Evolutionary conservation across 2,329 filamentous ascomycete species (phyloP).

Genomic region (Aureobasidium sp.): DNA sequence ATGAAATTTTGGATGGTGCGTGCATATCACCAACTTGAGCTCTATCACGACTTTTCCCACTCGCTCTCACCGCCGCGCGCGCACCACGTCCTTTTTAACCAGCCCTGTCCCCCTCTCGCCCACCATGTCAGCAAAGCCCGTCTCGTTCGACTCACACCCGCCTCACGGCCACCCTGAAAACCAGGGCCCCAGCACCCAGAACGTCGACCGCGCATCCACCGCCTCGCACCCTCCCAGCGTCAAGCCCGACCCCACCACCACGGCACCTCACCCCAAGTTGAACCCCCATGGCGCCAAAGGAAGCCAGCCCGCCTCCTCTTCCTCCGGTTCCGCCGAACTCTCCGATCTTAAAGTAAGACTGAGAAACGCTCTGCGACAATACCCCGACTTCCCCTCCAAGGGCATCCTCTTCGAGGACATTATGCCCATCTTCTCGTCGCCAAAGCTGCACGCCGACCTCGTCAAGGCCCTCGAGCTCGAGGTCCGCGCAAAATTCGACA

Average conservation of each 20-base stretch:
- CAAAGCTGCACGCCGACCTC: conserved; percentile 44
- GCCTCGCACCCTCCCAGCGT: conserved; percentile 26
- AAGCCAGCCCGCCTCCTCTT: conserved; percentile 42
- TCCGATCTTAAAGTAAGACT: conserved; percentile 60
- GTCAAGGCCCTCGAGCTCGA: conserved; percentile 81
- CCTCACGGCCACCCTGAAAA: conserved; percentile 26
- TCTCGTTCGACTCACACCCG: conserved; percentile 22
- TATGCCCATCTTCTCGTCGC: conserved; percentile 47
- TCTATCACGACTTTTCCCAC: conserved; percentile 10
- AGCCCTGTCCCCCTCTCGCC: background rate
- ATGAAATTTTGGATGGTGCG: conserved; percentile 5
- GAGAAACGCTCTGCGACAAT: conserved; percentile 69
- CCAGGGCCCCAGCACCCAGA: conserved; percentile 22
- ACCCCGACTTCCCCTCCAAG: conserved; percentile 82
- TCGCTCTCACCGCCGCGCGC: conserved; percentile 3
- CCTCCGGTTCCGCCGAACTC: conserved; percentile 49
- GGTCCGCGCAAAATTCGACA: conserved; percentile 56
- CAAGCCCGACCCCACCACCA: conserved; percentile 28
- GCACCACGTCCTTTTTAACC: background rate
- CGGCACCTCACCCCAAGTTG: conserved; percentile 18
- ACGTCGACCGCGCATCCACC: conserved; percentile 26
- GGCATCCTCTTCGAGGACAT: conserved; percentile 98
- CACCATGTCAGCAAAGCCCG: conserved; percentile 25
- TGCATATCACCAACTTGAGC: background rate
- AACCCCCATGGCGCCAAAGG: conserved; percentile 32